Evolutionary conservation across 2,329 filamentous ascomycete genomes (phyloP).

Genomic region (Chaetomiaceae sp.): DNA sequence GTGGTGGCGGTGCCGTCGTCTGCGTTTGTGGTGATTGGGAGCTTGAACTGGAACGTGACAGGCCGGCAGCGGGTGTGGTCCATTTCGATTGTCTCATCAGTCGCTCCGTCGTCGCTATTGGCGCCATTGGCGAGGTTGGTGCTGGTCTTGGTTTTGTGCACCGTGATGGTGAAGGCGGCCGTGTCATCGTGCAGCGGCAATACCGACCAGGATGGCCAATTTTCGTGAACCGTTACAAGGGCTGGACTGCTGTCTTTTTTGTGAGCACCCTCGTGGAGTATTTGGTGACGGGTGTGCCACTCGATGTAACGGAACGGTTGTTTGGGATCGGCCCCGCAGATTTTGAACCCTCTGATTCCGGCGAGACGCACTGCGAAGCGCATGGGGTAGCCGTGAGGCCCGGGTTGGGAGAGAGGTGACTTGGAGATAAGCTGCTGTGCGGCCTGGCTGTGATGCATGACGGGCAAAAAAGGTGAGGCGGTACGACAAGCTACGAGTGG

Average conservation of each 20-base stretch:
- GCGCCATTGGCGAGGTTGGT: neutral
- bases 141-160: neutral
- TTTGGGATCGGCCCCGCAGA: conserved; percentile 5
- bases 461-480: too few species aligned
- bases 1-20: neutral
- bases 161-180: conserved; percentile 8
- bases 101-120: neutral
- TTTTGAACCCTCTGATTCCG: conserved; percentile 9
- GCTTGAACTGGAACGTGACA: conserved; percentile 2
- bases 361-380: conserved; percentile 17
- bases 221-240: conserved; percentile 4
- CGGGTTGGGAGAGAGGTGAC: conserved; percentile 1
- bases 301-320: conserved; percentile 15
- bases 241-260: conserved; percentile 10
- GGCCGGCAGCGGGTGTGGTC: conserved; percentile 7
- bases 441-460: neutral
- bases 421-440: neutral
- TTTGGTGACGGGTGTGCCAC: neutral
- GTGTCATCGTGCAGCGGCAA: neutral
- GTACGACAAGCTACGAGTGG: too few species aligned
- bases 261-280: conserved; percentile 12
- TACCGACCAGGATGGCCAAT: conserved; percentile 3
- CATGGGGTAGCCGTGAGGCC: conserved; percentile 17
- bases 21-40: neutral
- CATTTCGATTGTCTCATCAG: neutral